Conservation (phyloP, 2,329 filamentous ascomycete genomes). For the Sarocladium brachiariae region DNA sequence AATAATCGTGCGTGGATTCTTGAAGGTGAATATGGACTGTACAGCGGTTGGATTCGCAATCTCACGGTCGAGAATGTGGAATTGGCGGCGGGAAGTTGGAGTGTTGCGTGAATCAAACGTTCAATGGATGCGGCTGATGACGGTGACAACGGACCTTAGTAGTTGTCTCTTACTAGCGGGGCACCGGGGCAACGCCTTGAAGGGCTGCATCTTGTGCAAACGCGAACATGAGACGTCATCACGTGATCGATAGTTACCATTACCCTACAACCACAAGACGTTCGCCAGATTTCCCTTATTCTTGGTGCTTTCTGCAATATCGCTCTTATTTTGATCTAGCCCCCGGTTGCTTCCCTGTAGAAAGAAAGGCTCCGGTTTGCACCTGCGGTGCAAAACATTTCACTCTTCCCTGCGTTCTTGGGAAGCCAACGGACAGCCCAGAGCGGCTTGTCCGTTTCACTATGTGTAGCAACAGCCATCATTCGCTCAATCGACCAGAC, state of each 20-base stretch:
- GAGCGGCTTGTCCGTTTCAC: slow-evolving; percentile 76
- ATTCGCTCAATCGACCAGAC: slow-evolving; percentile 87
- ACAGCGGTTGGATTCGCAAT: too few relatives aligned
- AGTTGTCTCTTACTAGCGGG: slow-evolving; percentile 2
- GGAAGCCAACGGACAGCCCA: slow-evolving; percentile 84
- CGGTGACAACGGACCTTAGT: too few relatives aligned
- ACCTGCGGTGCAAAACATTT: slow-evolving; percentile 72
- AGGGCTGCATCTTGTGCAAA: not conserved
- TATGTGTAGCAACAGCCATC: slow-evolving; percentile 86
- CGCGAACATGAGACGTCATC: slow-evolving; percentile 34
- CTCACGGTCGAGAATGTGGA: too few relatives aligned
- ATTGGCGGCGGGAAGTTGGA: slow-evolving; percentile 11
- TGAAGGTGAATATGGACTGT: too few relatives aligned
- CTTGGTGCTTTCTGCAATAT: not conserved
- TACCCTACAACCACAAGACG: not conserved
- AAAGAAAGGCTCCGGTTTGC: slow-evolving; percentile 71
- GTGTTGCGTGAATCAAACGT: slow-evolving; percentile 11
- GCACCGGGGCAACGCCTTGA: slow-evolving; percentile 38
- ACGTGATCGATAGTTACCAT: slow-evolving; percentile 31
- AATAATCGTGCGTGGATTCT: too few relatives aligned
- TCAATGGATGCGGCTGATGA: slow-evolving; percentile 5
- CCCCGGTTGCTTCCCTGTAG: slow-evolving; percentile 76
- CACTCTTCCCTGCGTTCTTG: slow-evolving; percentile 55
- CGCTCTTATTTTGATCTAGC: slow-evolving; percentile 25
- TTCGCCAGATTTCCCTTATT: too few relatives aligned